phyloP scores from a whole-genome alignment of 495 filamentous ascomycete genomes.

The Darksidea phi region DNA sequence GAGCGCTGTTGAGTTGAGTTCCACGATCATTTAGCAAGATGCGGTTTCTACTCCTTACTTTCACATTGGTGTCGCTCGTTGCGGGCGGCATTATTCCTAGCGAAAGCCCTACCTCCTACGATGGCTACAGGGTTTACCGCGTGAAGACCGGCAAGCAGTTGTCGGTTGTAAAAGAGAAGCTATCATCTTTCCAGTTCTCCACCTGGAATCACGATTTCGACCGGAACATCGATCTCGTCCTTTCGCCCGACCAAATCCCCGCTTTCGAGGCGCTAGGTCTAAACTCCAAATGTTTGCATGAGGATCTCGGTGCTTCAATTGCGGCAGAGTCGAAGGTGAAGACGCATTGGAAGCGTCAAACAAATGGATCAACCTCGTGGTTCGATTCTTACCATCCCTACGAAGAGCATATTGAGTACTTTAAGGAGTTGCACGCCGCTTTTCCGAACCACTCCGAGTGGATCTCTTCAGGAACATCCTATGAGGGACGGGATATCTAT shows the following conservation, averaged over 20 bases:
- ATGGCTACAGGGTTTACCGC: constrained; percentile 50
- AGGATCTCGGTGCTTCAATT: constrained; percentile 49
- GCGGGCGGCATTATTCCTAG: neutral
- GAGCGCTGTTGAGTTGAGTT: too few species aligned
- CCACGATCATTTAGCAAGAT: too few species aligned
- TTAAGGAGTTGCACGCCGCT: constrained; percentile 49
- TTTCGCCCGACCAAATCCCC: constrained; percentile 41
- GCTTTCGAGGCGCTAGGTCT: constrained; percentile 43
- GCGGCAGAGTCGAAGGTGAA: constrained; percentile 16
- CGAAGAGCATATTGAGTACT: constrained; percentile 54
- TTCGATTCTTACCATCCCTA: constrained; percentile 59
- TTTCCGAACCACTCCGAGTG: constrained; percentile 54
- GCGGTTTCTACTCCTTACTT: too few species aligned
- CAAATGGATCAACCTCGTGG: constrained; percentile 42
- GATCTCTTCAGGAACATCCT: constrained; percentile 51
- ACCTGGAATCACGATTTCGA: constrained; percentile 39
- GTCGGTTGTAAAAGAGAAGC: constrained; percentile 26
- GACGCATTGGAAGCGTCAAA: constrained; percentile 20
- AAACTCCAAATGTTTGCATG: constrained; percentile 42
- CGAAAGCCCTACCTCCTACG: constrained; percentile 39
- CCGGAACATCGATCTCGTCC: constrained; percentile 43
- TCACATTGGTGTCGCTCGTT: constrained; percentile 1
- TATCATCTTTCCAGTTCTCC: constrained; percentile 34
- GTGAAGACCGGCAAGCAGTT: constrained; percentile 33
- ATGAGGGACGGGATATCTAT: constrained; percentile 52